These are phyloP conservation scores for Hypoxylon fragiforme DNA, from an alignment of 495 filamentous ascomycete genomes.

Conservation along the genomic window DNA sequence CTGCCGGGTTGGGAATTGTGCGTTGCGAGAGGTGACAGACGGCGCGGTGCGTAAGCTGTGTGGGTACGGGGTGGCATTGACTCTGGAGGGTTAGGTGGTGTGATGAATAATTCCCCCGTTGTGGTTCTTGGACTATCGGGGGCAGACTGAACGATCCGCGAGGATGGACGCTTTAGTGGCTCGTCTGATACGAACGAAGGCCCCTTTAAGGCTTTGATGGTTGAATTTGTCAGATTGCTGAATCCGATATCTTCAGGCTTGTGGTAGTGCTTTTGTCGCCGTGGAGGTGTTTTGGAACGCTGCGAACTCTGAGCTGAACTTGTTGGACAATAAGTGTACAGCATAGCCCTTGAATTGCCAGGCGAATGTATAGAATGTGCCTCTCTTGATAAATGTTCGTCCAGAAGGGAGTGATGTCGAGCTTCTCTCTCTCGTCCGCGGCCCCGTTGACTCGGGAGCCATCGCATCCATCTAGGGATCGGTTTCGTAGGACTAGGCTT, in stretches of 20 bases:
- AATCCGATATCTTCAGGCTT: not conserved
- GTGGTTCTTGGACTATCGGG: constrained; percentile 6
- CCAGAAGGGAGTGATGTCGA: constrained; percentile 32
- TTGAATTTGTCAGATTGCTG: constrained; percentile 3
- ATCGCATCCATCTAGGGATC: constrained; percentile 50
- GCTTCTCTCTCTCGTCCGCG: constrained; percentile 2
- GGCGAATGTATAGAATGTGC: not conserved
- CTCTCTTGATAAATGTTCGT: constrained; percentile 39
- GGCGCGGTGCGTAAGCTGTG: constrained; percentile 33
- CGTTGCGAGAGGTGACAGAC: constrained; percentile 9
- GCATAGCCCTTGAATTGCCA: not conserved
- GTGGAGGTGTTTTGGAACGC: not conserved
- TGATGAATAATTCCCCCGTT: not conserved
- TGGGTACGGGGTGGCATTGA: constrained; percentile 14
- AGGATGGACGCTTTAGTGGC: constrained; percentile 37
- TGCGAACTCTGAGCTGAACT: not conserved
- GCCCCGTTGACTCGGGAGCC: constrained; percentile 35
- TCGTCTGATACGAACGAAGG: constrained; percentile 36
- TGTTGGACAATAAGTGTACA: constrained; percentile 13
- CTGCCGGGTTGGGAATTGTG: not conserved
- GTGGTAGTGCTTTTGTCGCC: not conserved
- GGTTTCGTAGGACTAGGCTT: constrained; percentile 49
- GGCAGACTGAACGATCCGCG: constrained; percentile 2
- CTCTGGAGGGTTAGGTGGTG: constrained; percentile 4
- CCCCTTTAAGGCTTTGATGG: constrained; percentile 14